Evolutionary conservation across 2,329 filamentous ascomycete genomes (phyloP), one percentile per base, ranked within the genome.

Genomic region (Monosporascus sp.): DNA sequence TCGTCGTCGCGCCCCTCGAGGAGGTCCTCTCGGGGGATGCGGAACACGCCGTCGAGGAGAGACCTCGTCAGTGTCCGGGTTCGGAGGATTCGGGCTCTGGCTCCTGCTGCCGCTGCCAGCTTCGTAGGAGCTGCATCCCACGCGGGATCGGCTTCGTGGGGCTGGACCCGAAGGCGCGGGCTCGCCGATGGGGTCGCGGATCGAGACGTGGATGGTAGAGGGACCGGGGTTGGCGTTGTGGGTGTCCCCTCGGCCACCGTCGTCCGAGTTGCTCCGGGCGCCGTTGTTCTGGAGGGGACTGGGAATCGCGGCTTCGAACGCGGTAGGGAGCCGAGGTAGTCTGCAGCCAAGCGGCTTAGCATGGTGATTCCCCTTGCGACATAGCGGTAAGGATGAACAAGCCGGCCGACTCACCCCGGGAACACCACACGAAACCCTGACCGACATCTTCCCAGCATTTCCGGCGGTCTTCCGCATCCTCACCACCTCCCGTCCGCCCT

Each of bases 131-230:
- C 46, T 69, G 71, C 74, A 80, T 80, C 64, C 74, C 77, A 16
- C 59, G 54, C 0, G 80, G 80, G 11, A 83, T 72, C 1, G 79
- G 77, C 56, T 83, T 84, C 11, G 77, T 71, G 4, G 70, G 73
- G 50, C 72, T 74, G 2, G 78, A 76, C 56, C 68, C 71, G 60
- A 82, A 83, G 2, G 75, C 69, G 4, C n/a, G n/a, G 70, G 67
- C 9, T 71, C 66, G 16, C 75, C 71, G 11, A 82, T 55, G 0
- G 81, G 80, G 55, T 83, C 74, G 27, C 68, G 66, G 5, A 80
- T 72, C 36, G 77, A 75, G 7, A 83, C 73, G 64, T 80, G 83
- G 6, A 82, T 73, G 1, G 69, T 66, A 14, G n/a, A n/a, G n/a
- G n/a, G n/a, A n/a, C 5, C n/a, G 11, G 38, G 38, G 38, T 41